phyloP scores from a whole-genome alignment of 2,329 filamentous ascomycete genomes.

The Monilinia fructicola region DNA sequence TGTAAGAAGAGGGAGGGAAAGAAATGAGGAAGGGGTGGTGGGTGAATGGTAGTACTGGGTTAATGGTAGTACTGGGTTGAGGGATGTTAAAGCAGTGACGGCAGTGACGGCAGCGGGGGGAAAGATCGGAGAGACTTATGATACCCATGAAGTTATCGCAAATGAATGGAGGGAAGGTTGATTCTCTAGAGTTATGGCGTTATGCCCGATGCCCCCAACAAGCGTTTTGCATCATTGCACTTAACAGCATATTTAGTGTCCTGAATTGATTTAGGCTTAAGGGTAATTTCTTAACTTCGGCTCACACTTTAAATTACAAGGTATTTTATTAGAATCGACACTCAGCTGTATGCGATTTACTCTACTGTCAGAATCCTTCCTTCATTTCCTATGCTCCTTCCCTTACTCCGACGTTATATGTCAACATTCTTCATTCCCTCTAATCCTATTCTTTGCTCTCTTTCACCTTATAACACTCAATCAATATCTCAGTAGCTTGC shows the following conservation, averaged over 20 bases:
- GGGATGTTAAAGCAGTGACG: not conserved
- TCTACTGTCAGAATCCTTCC: not conserved
- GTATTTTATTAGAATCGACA: not conserved
- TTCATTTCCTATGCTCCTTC: not conserved
- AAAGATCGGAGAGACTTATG: slow-evolving; percentile 5
- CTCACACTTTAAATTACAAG: not conserved
- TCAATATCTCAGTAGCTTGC: not conserved
- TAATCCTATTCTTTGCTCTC: not conserved
- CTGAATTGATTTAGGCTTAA: not conserved
- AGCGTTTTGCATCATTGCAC: slow-evolving; percentile 5
- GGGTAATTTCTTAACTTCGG: not conserved
- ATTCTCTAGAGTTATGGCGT: slow-evolving; percentile 1
- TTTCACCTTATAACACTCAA: too few relatives aligned
- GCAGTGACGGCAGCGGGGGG: too few relatives aligned
- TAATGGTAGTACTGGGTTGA: not conserved
- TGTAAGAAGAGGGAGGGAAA: not conserved
- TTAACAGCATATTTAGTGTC: slow-evolving; percentile 2
- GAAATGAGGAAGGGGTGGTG: too few relatives aligned
- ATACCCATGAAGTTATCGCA: slow-evolving; percentile 23
- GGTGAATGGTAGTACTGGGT: not conserved
- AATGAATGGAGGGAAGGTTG: not conserved
- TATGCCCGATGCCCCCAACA: slow-evolving; percentile 9
- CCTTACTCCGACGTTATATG: too few relatives aligned
- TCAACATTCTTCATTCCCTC: not conserved
- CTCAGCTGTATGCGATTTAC: not conserved